Evolutionary conservation across 208 protist genomes (phyloP), one percentile per base, ranked within the genome.

Genomic region (Crithidia fasciculata): DNA sequence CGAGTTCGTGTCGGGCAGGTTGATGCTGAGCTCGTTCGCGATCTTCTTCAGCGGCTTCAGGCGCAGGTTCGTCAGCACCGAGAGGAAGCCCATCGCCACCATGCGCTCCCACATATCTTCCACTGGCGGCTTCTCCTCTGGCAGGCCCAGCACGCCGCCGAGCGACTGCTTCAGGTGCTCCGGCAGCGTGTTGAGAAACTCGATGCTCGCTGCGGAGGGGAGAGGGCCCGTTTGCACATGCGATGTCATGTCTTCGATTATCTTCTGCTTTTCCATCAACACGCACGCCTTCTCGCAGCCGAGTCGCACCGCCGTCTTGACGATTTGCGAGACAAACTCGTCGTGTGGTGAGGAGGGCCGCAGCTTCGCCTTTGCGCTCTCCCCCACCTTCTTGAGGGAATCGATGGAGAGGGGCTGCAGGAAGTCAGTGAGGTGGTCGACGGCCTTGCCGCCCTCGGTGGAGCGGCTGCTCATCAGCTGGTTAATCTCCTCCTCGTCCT

Each of bases 81-180:
- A 90, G 16, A 94, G 65, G 60, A 97, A 94, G 8, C 92, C 92
- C 88, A 97, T 95, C 7, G 92, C 92, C 49, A 97, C 86, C 87
- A 97, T 95, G 63, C 90, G 86, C 81, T 97, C 90, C 90, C 92
- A 95, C 83, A 97, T 95, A 60, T 93, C 90, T 72, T 87, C 88
- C 54, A 93, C 92, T 2, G 84, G 85, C 1, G 92, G 89, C 52
- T 87, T 89, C 53, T 93, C 85, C 49, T 91, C 82, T 19, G 88
- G 87, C 5, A 97, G 82, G 53, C 90, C 90, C 36, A 97, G 78
- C 59, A 94, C 88, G 12, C 72, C 66, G 13, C 92, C 88, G 19
- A 97, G 82, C 9, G 82, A 78, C 77, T 89, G 80, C 69, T 90
- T 89, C 49, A 93, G 66, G 64, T 84, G 76, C 45, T 95, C 92